A percentile compares a stretch with the other conserved stretches of the same genome.
phyloP scores from a whole-genome alignment of 768 basidiomycete genomes.

The Crepidotus variabilis region DNA sequence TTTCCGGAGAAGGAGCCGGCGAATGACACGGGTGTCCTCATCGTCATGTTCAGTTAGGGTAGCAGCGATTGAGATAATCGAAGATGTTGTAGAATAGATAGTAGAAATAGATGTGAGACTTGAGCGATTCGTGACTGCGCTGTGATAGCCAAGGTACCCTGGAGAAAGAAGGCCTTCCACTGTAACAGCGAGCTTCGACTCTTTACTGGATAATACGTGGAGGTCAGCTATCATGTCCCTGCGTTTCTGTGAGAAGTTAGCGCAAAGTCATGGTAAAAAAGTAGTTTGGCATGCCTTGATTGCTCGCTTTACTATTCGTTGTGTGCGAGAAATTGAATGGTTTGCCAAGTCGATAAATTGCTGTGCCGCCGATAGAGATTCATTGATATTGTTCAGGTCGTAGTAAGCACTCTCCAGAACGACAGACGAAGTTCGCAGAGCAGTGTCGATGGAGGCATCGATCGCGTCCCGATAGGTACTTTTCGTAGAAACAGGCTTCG shows the following conservation, averaged over 20 bases:
- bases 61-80: slow-evolving; percentile 43
- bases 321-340: slow-evolving; percentile 54
- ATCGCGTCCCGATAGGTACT: slow-evolving; percentile 17
- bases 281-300: slow-evolving; percentile 40
- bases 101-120: slow-evolving; percentile 41
- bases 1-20: slow-evolving; percentile 62
- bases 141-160: slow-evolving; percentile 24
- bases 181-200: slow-evolving; percentile 13
- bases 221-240: slow-evolving; percentile 42
- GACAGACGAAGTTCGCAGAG: slow-evolving; percentile 40
- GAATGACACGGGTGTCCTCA: slow-evolving; percentile 59
- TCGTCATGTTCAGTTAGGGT: slow-evolving; percentile 55
- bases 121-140: slow-evolving; percentile 31
- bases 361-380: slow-evolving; percentile 50
- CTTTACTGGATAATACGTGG: slow-evolving; percentile 23
- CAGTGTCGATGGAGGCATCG: slow-evolving; percentile 34
- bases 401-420: slow-evolving; percentile 50
- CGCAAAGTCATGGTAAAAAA: background rate
- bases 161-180: slow-evolving; percentile 20
- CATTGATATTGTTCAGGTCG: slow-evolving; percentile 54
- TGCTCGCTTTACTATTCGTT: slow-evolving; percentile 51
- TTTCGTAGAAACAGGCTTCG: slow-evolving; percentile 2
- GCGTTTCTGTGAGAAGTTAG: slow-evolving; percentile 38
- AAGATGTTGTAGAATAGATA: slow-evolving; percentile 36
- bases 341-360: slow-evolving; percentile 50